Evolutionary conservation across 768 basidiomycete species (phyloP).

Genomic region (Myochromella boudieri): DNA sequence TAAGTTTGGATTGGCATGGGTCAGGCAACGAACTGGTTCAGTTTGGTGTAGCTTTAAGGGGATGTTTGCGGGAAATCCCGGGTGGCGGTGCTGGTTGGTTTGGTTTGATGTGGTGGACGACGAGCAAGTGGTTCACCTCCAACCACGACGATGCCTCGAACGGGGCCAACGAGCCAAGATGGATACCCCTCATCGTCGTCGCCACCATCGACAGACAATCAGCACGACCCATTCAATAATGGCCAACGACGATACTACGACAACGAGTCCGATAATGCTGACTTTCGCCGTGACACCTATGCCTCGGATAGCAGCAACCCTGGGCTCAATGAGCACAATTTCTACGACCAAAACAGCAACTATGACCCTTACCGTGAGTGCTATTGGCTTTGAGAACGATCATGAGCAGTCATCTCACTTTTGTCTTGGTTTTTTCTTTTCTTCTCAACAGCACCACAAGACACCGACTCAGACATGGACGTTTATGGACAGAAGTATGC

Average conservation of each 20-base stretch:
- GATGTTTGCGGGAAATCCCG: conserved; percentile 12
- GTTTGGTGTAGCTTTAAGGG: too few relatives aligned
- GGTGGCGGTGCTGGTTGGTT: conserved; percentile 18
- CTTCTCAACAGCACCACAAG: conserved; percentile 62
- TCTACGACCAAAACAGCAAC: conserved; percentile 63
- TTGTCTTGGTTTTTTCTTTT: conserved; percentile 12
- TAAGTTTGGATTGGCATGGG: too few relatives aligned
- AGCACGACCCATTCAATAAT: conserved; percentile 64
- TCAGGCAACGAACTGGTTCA: too few relatives aligned
- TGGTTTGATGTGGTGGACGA: conserved; percentile 8
- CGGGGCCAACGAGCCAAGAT: conserved; percentile 58
- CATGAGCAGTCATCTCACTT: conserved; percentile 11
- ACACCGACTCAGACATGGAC: conserved; percentile 83
- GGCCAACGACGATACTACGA: conserved; percentile 61
- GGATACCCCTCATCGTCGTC: conserved; percentile 65
- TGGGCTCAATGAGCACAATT: conserved; percentile 56
- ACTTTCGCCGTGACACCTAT: conserved; percentile 66
- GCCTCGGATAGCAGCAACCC: conserved; percentile 70
- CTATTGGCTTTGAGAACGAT: neutral
- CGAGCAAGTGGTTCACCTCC: conserved; percentile 9
- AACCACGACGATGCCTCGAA: conserved; percentile 51
- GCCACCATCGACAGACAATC: conserved; percentile 53
- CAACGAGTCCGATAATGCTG: conserved; percentile 71
- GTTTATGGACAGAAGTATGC: conserved; percentile 68
- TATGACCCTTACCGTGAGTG: conserved; percentile 66